Percentiles rank a stretch among this genome's conserved stretches.
These are phyloP conservation scores for Russula sp. DNA, from an alignment of 768 basidiomycete genomes.

Conservation along the genomic window DNA sequence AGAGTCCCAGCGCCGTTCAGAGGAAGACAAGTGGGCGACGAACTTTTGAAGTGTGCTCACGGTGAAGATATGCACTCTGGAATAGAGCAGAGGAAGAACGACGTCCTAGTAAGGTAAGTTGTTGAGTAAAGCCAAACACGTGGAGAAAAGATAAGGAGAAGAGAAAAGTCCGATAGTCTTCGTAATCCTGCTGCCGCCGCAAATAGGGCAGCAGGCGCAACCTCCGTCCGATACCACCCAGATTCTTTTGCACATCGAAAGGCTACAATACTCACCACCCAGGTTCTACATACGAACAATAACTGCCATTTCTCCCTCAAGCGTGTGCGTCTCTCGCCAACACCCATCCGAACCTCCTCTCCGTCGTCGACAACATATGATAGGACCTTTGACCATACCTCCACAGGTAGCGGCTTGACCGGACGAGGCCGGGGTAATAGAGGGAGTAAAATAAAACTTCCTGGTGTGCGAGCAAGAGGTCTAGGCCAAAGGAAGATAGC, in stretches of 20 bases:
- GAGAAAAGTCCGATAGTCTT: slow-evolving; percentile 6
- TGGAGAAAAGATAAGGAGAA: not conserved
- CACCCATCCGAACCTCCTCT: slow-evolving; percentile 2
- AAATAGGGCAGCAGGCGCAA: not conserved
- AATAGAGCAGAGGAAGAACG: slow-evolving; percentile 59
- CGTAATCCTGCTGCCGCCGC: not conserved
- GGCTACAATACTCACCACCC: slow-evolving; percentile 16
- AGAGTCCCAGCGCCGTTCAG: slow-evolving; percentile 82
- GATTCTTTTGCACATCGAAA: not conserved
- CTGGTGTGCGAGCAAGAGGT: slow-evolving; percentile 52
- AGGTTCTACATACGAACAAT: slow-evolving; percentile 19
- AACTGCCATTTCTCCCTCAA: slow-evolving; percentile 22
- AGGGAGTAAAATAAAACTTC: slow-evolving; percentile 58
- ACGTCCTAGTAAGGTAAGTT: slow-evolving; percentile 41
- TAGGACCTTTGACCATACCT: slow-evolving; percentile 66
- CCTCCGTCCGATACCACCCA: not conserved
- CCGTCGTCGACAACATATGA: slow-evolving; percentile 28
- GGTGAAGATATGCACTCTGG: slow-evolving; percentile 40
- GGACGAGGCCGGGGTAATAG: slow-evolving; percentile 51
- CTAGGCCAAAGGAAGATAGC: slow-evolving; percentile 54
- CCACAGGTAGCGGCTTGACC: slow-evolving; percentile 51
- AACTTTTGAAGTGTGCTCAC: slow-evolving; percentile 48
- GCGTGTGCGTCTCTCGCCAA: slow-evolving; percentile 6
- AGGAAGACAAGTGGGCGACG: slow-evolving; percentile 44
- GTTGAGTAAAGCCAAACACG: not conserved